Base-by-base conservation (phyloP, 1,284 basidiomycete species). In the Sanghuangporus sanghuang region DNA sequence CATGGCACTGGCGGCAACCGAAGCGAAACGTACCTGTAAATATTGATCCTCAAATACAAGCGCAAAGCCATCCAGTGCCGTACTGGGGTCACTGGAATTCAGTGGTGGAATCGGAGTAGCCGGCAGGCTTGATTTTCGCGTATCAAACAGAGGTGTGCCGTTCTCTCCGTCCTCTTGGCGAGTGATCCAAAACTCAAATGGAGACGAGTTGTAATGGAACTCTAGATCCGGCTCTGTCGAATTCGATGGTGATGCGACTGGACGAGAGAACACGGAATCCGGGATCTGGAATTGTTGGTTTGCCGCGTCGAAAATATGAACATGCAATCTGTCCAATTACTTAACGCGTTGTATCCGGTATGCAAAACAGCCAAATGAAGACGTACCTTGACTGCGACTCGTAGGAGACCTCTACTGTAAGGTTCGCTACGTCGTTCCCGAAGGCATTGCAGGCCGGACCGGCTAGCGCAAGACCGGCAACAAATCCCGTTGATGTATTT, bases 141-240 rank as follows among this genome's bases (percentile, higher is more conserved):
- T 93, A 70, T 94, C 90, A 70, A 93, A 94, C 49, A 93, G 74
- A 35, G 89, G 85, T 52, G 52, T 23, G n/a, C 73, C 71, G 8
- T 78, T 79, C 21, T 81, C 73, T 6, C 85, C 85, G 36, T 84
- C 77, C 9, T 83, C 83, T 52, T 84, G 80, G 55, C 89, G 82
- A 2, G 85, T 86, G 66, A 92, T 85, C 89, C 90, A 93, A 73
- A 92, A 93, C 1, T 85, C 84, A 71, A 93, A 93, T 0, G 89
- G 87, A 0, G 78, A 77, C 1, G 80, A 36, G 0, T 85, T 78
- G 70, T 88, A 86, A 69, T 91, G 85, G 77, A 93, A 93, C 2
- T 82, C 72, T 9, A 90, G 76, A 67, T 89, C 86, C 0, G 82
- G 84, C 1, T 69, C 75, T 6, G 52, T 6, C 73, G 67, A 54